Conservation (phyloP, 495 filamentous ascomycete species). For the Friedmanniomyces endolithicus region DNA sequence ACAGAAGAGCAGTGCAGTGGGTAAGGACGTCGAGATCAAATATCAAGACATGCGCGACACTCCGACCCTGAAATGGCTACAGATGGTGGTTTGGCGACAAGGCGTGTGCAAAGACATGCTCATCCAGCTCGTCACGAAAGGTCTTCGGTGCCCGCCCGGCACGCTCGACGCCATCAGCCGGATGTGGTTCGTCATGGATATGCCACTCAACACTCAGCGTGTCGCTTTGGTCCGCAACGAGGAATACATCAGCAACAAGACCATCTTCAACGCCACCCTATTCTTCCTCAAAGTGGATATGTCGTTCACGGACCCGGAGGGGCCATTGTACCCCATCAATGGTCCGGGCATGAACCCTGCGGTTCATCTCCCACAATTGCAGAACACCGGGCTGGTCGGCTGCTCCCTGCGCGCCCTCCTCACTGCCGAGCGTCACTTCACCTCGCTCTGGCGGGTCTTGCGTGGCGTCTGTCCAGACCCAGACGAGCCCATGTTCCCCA, state of each 20-base stretch:
- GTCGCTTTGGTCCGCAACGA: constrained; percentile 37
- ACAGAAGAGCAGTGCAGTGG: constrained; percentile 14
- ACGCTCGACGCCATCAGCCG: constrained; percentile 40
- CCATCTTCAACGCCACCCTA: constrained; percentile 41
- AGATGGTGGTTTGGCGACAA: constrained; percentile 41
- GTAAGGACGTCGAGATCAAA: constrained; percentile 2
- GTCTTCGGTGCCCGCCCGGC: constrained; percentile 39
- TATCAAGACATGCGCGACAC: constrained; percentile 24
- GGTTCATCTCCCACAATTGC: constrained; percentile 39
- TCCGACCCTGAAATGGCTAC: constrained; percentile 41
- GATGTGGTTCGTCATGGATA: constrained; percentile 56
- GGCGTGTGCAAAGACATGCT: constrained; percentile 43
- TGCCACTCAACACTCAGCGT: constrained; percentile 39
- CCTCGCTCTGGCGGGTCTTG: constrained; percentile 38
- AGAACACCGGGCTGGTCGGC: constrained; percentile 21
- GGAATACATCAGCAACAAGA: constrained; percentile 38
- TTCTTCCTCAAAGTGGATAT: constrained; percentile 54
- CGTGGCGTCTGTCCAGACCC: constrained; percentile 20
- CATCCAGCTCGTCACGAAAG: constrained; percentile 36
- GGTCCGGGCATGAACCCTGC: constrained; percentile 48
- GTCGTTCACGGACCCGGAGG: constrained; percentile 41
- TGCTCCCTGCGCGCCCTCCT: constrained; percentile 40
- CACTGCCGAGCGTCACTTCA: constrained; percentile 45
- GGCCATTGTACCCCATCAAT: constrained; percentile 37
- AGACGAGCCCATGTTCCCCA: constrained; percentile 26